Percentiles rank a stretch among this genome's conserved stretches.
These are phyloP conservation scores for Ceratobasidium papillatum DNA, from an alignment of 1,284 basidiomycete genomes.

Conservation along the genomic window DNA sequence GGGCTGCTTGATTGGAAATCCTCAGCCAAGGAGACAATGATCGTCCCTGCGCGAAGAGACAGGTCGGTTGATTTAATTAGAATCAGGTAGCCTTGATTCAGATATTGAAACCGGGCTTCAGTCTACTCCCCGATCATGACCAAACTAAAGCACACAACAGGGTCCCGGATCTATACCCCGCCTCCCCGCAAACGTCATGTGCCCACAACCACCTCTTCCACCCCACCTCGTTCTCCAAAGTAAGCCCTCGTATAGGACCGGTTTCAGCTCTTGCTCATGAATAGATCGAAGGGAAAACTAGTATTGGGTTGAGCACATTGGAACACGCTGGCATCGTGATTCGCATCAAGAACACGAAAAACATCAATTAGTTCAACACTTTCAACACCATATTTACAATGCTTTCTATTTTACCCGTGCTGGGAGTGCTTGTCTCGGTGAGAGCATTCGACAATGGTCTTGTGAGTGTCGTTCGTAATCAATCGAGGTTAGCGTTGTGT, in stretches of 20 bases:
- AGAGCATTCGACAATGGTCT: constrained; percentile 26
- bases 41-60: no score
- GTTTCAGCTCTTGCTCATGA: neutral
- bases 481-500: neutral
- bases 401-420: neutral
- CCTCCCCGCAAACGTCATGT: neutral
- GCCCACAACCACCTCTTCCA: neutral
- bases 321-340: no score
- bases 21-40: no score
- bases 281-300: no score
- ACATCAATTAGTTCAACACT: neutral
- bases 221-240: neutral
- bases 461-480: neutral
- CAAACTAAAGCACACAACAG: neutral
- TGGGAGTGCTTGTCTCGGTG: neutral
- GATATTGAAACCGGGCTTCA: no score
- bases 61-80: no score
- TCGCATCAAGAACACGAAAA: neutral
- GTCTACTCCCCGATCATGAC: neutral
- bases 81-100: no score
- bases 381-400: neutral
- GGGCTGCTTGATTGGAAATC: no score
- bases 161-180: neutral
- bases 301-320: no score
- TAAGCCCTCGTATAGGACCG: neutral